phyloP scores from a whole-genome alignment of 164 flowering plant species.

The Chimonanthus salicifolius region DNA sequence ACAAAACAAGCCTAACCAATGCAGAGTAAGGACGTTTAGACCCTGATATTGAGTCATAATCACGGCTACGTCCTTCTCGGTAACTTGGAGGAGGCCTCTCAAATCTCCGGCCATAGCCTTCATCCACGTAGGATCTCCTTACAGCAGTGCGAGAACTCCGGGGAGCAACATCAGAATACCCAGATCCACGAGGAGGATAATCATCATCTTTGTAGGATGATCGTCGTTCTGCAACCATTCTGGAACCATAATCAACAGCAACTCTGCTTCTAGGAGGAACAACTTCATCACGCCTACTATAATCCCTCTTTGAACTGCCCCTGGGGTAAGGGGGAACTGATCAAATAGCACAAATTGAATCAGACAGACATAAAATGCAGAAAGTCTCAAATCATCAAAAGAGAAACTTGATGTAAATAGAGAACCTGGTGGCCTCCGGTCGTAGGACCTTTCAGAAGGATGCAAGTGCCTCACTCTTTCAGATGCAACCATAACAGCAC shows the following conservation, averaged over 20 bases:
- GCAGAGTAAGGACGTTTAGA: conserved; percentile 82
- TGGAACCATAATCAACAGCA: conserved; percentile 60
- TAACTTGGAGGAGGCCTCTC: conserved; percentile 69
- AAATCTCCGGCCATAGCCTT: conserved; percentile 67
- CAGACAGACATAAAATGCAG: too few relatives aligned
- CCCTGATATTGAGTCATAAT: conserved; percentile 72
- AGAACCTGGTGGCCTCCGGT: conserved; percentile 72
- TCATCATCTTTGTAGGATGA: conserved; percentile 58
- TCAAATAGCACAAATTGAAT: too few relatives aligned
- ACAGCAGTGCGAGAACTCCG: conserved; percentile 47
- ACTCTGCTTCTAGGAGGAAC: conserved; percentile 68
- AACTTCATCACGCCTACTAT: conserved; percentile 60
- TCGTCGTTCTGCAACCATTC: conserved; percentile 59
- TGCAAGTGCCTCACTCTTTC: conserved; percentile 62
- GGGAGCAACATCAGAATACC: conserved; percentile 50
- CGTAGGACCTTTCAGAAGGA: conserved; percentile 72
- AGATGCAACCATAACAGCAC: conserved; percentile 22
- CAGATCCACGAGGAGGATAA: conserved; percentile 66
- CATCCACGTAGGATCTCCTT: conserved; percentile 69
- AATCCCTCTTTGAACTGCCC: conserved; percentile 71
- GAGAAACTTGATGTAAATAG: background rate
- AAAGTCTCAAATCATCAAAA: background rate
- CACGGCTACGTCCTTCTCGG: conserved; percentile 70
- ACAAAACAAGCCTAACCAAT: conserved; percentile 6
- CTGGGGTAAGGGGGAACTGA: background rate